Evolutionary conservation across 106 monocot species (phyloP), one percentile per base, ranked within the genome.

Genomic region (Phalaenopsis equestris): DNA sequence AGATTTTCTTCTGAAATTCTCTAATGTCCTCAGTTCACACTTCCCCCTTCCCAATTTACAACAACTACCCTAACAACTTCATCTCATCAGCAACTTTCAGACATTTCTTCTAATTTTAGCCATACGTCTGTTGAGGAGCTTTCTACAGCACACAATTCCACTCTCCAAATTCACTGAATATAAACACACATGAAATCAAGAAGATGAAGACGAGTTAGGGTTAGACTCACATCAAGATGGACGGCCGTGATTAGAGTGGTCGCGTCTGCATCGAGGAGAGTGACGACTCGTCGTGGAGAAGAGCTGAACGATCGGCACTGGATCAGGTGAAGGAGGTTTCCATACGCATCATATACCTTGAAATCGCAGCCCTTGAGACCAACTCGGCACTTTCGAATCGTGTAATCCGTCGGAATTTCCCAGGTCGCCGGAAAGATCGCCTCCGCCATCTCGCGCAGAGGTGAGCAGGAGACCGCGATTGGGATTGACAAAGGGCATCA

Each of bases 381-480:
- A 72, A 84, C 65, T 11, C 48, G 49, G 57, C 67, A 72, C 75
- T 85, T 89, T 80, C 45, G 67, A 15, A 91, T 78, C 56, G 15
- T 85, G 81, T 64, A 89, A 81, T 89, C 91, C 46, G 84, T 68
- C 6, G 91, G 89, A 64, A 91, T 89, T 80, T 80, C 79, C 85
- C 77, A 73, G 41, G 36, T 79, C 72, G 79, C 39, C 75, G 72
- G 86, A 47, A 46, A 86, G 17, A 77, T 56, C n/a, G 76, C 19
- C 0, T 55, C 55, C 23, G 24, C 75, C 80, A 79, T 78, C 76
- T 18, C 8, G 37, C 16, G 43, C 42, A 8, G 3, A 74, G 74
- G 8, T 39, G 38, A 14, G 70, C 16, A 70, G 8, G 19, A 37
- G 37, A 37, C 11, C 30, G 37, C 38, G 14, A 38, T 9, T 3